A percentile compares a stretch with the other conserved stretches of the same genome.
phyloP scores from a whole-genome alignment of 1,139 yeast genomes.

The Kodamaea ohmeri region DNA sequence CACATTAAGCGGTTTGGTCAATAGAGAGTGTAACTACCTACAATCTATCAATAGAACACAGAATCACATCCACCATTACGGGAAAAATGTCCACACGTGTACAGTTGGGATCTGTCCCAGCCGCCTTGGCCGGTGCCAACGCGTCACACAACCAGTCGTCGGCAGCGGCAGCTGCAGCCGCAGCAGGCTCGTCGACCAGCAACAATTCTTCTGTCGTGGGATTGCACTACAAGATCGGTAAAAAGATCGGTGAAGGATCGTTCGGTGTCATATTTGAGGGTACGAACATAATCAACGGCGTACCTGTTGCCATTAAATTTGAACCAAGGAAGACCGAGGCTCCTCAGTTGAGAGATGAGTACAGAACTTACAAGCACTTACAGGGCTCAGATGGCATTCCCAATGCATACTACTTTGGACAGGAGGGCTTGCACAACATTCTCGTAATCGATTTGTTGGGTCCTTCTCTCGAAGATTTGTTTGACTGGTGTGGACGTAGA shows the following conservation, averaged over 20 bases:
- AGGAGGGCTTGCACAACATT: constrained; percentile 93
- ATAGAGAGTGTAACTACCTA: not conserved
- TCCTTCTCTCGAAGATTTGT: constrained; percentile 91
- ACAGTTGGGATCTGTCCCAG: constrained; percentile 30
- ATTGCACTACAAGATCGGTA: constrained; percentile 89
- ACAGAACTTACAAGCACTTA: constrained; percentile 84
- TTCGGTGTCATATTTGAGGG: constrained; percentile 98
- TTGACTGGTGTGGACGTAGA: constrained; percentile 96
- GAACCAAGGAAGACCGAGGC: constrained; percentile 97
- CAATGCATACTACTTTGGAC: constrained; percentile 93
- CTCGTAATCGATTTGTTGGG: constrained; percentile 91
- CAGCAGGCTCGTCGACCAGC: constrained; percentile 14
- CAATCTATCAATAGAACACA: constrained; percentile 2
- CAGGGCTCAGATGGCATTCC: constrained; percentile 86
- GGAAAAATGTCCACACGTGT: constrained; percentile 24
- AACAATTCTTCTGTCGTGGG: constrained; percentile 44
- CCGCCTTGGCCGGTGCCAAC: constrained; percentile 41
- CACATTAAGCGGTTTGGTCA: not conserved
- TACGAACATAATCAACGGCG: constrained; percentile 73
- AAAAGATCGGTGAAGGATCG: constrained; percentile 97
- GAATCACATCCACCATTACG: not conserved
- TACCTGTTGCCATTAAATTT: constrained; percentile 70
- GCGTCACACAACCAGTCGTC: constrained; percentile 30
- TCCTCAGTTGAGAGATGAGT: constrained; percentile 94
- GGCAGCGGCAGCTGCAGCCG: constrained; percentile 18